Evolutionary conservation across 73 alveolate species (phyloP), one percentile per base, ranked within the genome.

Genomic region (Uronychia binucleata): DNA sequence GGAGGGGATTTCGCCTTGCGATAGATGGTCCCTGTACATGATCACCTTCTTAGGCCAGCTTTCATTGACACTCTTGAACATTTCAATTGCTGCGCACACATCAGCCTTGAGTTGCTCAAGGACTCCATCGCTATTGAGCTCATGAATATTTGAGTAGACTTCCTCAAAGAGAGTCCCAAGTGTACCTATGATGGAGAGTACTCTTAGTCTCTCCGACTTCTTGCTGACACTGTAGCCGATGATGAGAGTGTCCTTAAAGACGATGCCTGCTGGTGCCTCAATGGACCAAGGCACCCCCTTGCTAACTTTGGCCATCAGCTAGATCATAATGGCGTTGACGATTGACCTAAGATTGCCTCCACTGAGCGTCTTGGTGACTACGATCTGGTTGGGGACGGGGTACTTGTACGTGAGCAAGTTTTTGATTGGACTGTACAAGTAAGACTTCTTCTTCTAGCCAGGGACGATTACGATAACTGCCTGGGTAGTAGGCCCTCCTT

Each of bases 11-110:
- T 81, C n/a, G 1, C 85, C 35, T 34, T 80, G 83, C 5, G 88
- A 85, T 14, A 87, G 86, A 1, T 86, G 86, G 79, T 81, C 93
- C 74, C 93, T 87, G 34, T 81, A 87, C 60, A 87, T 25, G 46
- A 87, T 57, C 32, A 87, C 35, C 75, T 57, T 0, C 34, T 80
- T 28, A 1, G 93, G 93, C 58, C 27, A 74, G 57, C 33, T 31
- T 0, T 58, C 32, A 34, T 58, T 87, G 60, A 29, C 75, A 0
- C n/a, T 33, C 34, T 59, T 75, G 74, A 87, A 87, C 13, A 67
- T 77, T 32, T 87, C 83, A 31, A 87, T 8, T 0, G 90, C 90
- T 29, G 57, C 86, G 8, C 1, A 31, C 31, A 87, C 1, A 11
- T 34, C 59, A 27, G 59, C 28, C 0, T 57, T 58, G 31, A 87